A percentile compares a stretch with the other conserved stretches of the same genome.
These are phyloP conservation scores for Trichoderma gracile DNA, from an alignment of 2,329 filamentous ascomycete genomes.

Conservation along the genomic window DNA sequence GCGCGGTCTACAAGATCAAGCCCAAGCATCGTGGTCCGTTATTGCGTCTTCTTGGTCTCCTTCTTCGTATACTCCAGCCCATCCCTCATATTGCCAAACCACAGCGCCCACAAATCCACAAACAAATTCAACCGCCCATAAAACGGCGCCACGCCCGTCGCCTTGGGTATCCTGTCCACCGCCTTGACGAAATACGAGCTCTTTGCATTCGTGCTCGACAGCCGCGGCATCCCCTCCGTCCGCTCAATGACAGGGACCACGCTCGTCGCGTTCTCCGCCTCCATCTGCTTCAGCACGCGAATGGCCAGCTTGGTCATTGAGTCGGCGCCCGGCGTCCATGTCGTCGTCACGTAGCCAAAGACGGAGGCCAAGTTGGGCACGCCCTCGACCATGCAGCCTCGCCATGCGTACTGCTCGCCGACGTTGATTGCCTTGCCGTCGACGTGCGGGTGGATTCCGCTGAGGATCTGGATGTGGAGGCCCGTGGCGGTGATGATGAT, in stretches of 20 bases:
- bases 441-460: conserved; percentile 53
- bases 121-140: conserved; percentile 39
- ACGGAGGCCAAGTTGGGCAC: conserved; percentile 64
- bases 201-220: conserved; percentile 34
- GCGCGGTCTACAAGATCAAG: background rate
- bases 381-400: conserved; percentile 64
- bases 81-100: conserved; percentile 37
- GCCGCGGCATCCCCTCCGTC: conserved; percentile 31
- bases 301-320: conserved; percentile 48
- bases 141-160: conserved; percentile 40
- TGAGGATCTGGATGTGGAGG: conserved; percentile 59
- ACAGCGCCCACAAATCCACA: conserved; percentile 36
- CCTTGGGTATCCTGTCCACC: conserved; percentile 40
- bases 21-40: background rate
- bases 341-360: conserved; percentile 65
- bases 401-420: conserved; percentile 60
- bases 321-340: conserved; percentile 69
- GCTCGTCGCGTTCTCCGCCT: conserved; percentile 45
- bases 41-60: conserved; percentile 32
- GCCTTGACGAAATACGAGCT: conserved; percentile 43
- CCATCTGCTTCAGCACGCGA: conserved; percentile 56
- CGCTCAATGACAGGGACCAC: conserved; percentile 48
- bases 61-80: conserved; percentile 37
- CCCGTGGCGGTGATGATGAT: conserved; percentile 71
- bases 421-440: conserved; percentile 54